Conservation (phyloP, 345 rosid species). For the Carallia pectinifolia region DNA sequence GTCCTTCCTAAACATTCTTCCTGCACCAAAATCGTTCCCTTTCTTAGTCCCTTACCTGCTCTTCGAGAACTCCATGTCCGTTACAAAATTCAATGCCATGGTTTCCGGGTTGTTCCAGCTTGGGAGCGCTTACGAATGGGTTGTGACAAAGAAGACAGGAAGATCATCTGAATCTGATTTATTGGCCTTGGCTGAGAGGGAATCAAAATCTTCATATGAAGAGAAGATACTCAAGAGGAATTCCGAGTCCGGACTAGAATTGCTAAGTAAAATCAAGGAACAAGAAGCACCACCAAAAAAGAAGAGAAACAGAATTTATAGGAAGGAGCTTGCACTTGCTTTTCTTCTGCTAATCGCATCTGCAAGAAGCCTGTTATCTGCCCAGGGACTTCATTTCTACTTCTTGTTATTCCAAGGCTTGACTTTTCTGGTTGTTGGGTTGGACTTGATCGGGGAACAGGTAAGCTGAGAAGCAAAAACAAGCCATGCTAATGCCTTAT, state of each 20-base stretch:
- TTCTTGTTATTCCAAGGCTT: slow-evolving; percentile 85
- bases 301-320: slow-evolving; percentile 64
- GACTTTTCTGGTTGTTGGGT: slow-evolving; percentile 74
- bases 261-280: slow-evolving; percentile 56
- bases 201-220: slow-evolving; percentile 42
- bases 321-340: slow-evolving; percentile 81
- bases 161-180: slow-evolving; percentile 82
- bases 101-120: slow-evolving; percentile 86
- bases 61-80: slow-evolving; percentile 92
- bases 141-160: slow-evolving; percentile 86
- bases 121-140: slow-evolving; percentile 88
- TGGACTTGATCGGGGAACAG: slow-evolving; percentile 96
- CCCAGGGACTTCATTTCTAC: slow-evolving; percentile 91
- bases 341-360: slow-evolving; percentile 79
- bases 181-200: slow-evolving; percentile 69
- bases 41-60: slow-evolving; percentile 85
- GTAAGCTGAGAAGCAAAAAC: slow-evolving; percentile 35
- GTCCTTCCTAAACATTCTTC: slow-evolving; percentile 80
- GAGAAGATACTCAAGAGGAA: slow-evolving; percentile 65
- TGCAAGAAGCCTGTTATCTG: slow-evolving; percentile 73
- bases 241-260: slow-evolving; percentile 68
- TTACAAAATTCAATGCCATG: slow-evolving; percentile 94
- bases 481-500: background rate
- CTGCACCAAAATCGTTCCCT: slow-evolving; percentile 81
- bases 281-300: slow-evolving; percentile 34